phyloP scores from a whole-genome alignment of 1,284 basidiomycete species.

The Flammula alnicola region DNA sequence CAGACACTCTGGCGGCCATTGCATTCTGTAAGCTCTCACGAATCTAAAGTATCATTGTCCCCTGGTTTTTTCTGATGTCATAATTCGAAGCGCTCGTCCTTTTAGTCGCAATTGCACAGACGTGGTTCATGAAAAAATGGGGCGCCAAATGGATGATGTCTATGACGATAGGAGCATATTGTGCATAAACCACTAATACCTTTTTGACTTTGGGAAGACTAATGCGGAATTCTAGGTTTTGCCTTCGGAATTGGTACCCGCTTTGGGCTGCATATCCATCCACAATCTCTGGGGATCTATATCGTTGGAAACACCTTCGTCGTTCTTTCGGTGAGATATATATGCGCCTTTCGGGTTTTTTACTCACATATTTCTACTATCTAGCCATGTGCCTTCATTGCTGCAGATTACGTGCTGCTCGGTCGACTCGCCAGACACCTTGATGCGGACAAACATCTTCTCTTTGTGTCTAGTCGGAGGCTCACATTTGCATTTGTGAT shows the following conservation, averaged over 20 bases:
- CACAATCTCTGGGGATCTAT: slow-evolving; percentile 53
- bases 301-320: slow-evolving; percentile 67
- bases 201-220: not conserved
- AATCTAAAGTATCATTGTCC: not conserved
- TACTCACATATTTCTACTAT: not conserved
- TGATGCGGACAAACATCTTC: slow-evolving; percentile 53
- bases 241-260: slow-evolving; percentile 56
- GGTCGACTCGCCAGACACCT: slow-evolving; percentile 63
- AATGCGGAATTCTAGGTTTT: slow-evolving; percentile 42
- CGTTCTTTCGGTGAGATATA: slow-evolving; percentile 55
- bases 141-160: slow-evolving; percentile 66
- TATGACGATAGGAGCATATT: slow-evolving; percentile 69
- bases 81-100: slow-evolving; percentile 49
- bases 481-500: slow-evolving; percentile 59
- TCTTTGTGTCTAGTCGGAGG: slow-evolving; percentile 54
- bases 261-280: slow-evolving; percentile 50
- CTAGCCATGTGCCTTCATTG: slow-evolving; percentile 76
- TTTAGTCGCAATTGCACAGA: slow-evolving; percentile 54
- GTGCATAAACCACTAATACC: slow-evolving; percentile 35
- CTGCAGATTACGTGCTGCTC: slow-evolving; percentile 71
- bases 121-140: slow-evolving; percentile 49
- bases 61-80: not conserved
- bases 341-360: not conserved
- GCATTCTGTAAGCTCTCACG: slow-evolving; percentile 48
- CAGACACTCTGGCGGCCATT: slow-evolving; percentile 57